Percentiles rank a stretch among this genome's conserved stretches.
phyloP scores from a whole-genome alignment of 768 basidiomycete species.

The Xerocomus potaroensis region DNA sequence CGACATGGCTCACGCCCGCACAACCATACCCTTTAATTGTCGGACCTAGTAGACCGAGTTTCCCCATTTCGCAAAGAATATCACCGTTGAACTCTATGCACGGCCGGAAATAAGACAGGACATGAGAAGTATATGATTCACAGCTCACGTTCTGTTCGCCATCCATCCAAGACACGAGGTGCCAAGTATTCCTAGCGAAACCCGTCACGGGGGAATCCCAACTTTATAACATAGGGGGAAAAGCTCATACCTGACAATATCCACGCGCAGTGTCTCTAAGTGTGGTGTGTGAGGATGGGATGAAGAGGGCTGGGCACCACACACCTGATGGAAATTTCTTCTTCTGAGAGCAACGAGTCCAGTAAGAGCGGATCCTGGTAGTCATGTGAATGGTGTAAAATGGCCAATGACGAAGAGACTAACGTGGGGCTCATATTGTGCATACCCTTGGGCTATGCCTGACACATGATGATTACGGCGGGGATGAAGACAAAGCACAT shows the following conservation, averaged over 20 bases:
- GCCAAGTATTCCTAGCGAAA: constrained; percentile 65
- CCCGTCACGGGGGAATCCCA: background rate
- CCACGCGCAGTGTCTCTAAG: constrained; percentile 72
- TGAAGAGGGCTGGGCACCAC: constrained; percentile 12
- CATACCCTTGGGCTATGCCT: constrained; percentile 17
- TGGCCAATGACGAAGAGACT: constrained; percentile 2
- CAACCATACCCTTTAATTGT: constrained; percentile 94
- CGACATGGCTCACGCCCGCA: constrained; percentile 86
- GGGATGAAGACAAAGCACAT: constrained; percentile 5
- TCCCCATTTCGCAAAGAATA: constrained; percentile 88
- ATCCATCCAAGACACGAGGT: constrained; percentile 86
- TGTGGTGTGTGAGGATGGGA: background rate
- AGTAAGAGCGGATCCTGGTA: constrained; percentile 80
- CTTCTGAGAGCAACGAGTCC: constrained; percentile 79
- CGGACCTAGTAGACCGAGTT: constrained; percentile 83
- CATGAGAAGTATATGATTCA: background rate
- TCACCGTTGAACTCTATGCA: constrained; percentile 66
- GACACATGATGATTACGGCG: background rate
- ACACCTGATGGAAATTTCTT: constrained; percentile 85
- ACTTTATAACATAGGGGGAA: background rate
- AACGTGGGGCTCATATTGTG: constrained; percentile 20
- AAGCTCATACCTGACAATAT: constrained; percentile 67
- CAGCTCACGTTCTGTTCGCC: constrained; percentile 76
- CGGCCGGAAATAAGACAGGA: background rate
- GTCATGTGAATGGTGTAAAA: constrained; percentile 2